Evolutionary conservation across 208 protist species (phyloP).

Genomic region (Wallacemonas sp.): DNA sequence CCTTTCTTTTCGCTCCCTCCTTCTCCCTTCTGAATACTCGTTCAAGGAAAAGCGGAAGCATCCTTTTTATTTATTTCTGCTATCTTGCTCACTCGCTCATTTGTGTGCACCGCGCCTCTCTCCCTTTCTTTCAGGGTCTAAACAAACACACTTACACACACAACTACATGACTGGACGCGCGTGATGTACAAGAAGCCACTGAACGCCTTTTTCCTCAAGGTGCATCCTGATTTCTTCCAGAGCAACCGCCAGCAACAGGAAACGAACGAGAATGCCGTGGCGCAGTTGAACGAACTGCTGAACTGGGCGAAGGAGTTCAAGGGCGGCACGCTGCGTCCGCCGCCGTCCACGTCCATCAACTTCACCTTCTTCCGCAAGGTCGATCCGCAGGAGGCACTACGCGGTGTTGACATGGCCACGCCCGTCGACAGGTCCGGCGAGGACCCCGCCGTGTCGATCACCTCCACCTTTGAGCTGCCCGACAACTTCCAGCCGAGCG

Average conservation of each 20-base stretch:
- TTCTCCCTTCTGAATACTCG: too few relatives aligned
- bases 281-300: constrained; percentile 92
- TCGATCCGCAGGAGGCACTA: constrained; percentile 35
- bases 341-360: constrained; percentile 75
- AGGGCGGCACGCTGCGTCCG: constrained; percentile 64
- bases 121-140: too few relatives aligned
- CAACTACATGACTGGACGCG: not conserved
- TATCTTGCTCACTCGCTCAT: constrained; percentile 15
- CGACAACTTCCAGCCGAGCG: constrained; percentile 69
- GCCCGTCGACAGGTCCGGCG: not conserved
- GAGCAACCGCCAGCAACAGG: constrained; percentile 73
- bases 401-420: constrained; percentile 13
- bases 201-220: constrained; percentile 92
- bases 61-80: constrained; percentile 15
- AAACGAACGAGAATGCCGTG: constrained; percentile 82
- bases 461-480: constrained; percentile 85
- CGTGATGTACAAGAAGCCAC: constrained; percentile 91
- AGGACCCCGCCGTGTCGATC: constrained; percentile 30
- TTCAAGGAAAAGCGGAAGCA: not conserved
- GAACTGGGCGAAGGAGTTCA: constrained; percentile 89
- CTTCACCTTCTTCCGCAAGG: constrained; percentile 83
- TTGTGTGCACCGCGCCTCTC: not conserved
- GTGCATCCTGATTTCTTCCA: constrained; percentile 94
- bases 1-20: too few relatives aligned
- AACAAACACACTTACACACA: constrained; percentile 1